Percentiles rank a stretch among this genome's conserved stretches.
Evolutionary conservation across 345 rosid genomes (phyloP).

Genomic region (Eucalyptus regnans): DNA sequence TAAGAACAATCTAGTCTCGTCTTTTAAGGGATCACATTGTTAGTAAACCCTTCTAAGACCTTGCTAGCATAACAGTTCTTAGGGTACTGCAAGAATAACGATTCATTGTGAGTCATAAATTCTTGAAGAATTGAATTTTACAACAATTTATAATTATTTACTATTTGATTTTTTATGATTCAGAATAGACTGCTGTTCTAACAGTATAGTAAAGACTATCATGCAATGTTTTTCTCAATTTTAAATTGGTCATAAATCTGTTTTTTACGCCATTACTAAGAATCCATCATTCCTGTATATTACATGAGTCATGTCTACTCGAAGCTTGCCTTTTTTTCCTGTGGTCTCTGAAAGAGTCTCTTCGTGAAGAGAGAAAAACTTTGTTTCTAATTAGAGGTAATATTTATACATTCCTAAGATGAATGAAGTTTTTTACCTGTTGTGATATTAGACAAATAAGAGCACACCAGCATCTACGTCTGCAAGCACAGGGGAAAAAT

Average conservation of each 20-base stretch:
- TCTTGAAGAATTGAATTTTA: accelerated
- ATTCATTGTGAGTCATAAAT: accelerated
- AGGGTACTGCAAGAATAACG: accelerated
- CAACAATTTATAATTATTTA: too few relatives aligned
- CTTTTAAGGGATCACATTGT: background rate
- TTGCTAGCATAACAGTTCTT: too few relatives aligned
- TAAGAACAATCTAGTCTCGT: background rate
- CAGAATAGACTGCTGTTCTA: accelerated
- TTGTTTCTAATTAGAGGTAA: background rate
- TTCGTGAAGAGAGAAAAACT: background rate
- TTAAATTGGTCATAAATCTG: background rate
- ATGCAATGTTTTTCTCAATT: background rate
- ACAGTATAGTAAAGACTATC: too few relatives aligned
- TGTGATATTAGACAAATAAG: background rate
- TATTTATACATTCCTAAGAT: background rate
- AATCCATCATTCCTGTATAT: background rate
- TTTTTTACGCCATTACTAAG: background rate
- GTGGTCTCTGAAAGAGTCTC: background rate
- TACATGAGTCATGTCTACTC: background rate
- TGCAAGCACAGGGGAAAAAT: background rate
- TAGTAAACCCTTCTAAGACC: background rate
- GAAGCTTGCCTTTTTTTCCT: background rate
- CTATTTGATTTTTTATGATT: too few relatives aligned
- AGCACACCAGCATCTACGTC: constrained; percentile 25
- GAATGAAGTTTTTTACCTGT: background rate